Evolutionary conservation across 2,329 filamentous ascomycete genomes (phyloP).

Genomic region (Byssoonygena ceratinophila): DNA sequence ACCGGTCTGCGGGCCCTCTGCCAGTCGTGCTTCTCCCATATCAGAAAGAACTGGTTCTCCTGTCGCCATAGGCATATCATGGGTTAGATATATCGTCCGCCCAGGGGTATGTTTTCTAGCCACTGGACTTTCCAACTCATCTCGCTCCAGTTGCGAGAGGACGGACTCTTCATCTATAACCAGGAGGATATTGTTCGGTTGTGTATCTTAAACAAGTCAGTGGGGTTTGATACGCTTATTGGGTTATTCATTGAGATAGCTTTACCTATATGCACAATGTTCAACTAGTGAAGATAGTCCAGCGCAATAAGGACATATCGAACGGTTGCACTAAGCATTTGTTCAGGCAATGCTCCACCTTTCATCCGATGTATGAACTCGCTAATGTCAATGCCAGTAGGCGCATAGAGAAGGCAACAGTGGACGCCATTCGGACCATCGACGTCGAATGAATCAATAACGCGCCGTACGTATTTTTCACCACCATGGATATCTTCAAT

Average conservation of each 20-base stretch:
- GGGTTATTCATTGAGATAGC: not conserved
- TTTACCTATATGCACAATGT: constrained; percentile 15
- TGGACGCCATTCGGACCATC: constrained; percentile 5
- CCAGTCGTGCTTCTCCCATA: not conserved
- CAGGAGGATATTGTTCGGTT: constrained; percentile 28
- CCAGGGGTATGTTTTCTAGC: constrained; percentile 18
- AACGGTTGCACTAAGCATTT: not conserved
- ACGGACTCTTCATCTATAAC: constrained; percentile 17
- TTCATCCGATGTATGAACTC: not conserved
- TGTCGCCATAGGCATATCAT: constrained; percentile 10
- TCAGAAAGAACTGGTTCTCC: constrained; percentile 10
- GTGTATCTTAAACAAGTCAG: constrained; percentile 7
- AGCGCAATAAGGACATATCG: constrained; percentile 2
- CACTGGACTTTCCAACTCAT: constrained; percentile 19
- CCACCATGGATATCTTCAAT: constrained; percentile 7
- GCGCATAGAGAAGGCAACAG: constrained; percentile 13
- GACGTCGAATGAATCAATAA: constrained; percentile 10
- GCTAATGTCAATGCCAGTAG: constrained; percentile 1
- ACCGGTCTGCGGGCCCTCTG: not conserved
- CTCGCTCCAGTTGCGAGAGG: constrained; percentile 20
- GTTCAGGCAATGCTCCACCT: not conserved
- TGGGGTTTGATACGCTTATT: not conserved
- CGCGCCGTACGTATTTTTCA: constrained; percentile 2
- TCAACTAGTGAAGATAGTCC: constrained; percentile 9
- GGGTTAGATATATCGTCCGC: constrained; percentile 21